Conservation (phyloP, 805 yeast genomes). For the Wickerhamomyces chaumierensis region DNA sequence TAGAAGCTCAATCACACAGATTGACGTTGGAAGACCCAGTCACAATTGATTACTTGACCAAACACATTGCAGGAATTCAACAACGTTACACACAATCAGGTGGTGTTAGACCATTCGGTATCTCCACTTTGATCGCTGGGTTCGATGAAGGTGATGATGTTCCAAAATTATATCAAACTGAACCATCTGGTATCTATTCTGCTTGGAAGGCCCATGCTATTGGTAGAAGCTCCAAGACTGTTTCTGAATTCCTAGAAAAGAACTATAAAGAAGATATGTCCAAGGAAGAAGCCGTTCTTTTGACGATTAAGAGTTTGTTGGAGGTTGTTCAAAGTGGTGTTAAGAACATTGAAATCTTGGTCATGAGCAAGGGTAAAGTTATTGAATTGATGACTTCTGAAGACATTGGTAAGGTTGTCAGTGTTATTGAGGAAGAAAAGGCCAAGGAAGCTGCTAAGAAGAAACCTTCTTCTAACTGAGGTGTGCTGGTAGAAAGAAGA, state of each 20-base stretch:
- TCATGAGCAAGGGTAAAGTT: slow-evolving; percentile 53
- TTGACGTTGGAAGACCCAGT: slow-evolving; percentile 94
- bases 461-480: slow-evolving; percentile 4
- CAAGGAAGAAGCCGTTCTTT: slow-evolving; percentile 62
- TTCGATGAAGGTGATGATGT: slow-evolving; percentile 76
- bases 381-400: slow-evolving; percentile 4
- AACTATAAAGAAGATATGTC: slow-evolving; percentile 54
- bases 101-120: slow-evolving; percentile 97
- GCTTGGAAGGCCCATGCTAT: slow-evolving; percentile 98
- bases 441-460: slow-evolving; percentile 11
- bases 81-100: slow-evolving; percentile 96
- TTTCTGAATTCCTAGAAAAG: slow-evolving; percentile 89
- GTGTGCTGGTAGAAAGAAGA: too few species aligned
- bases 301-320: slow-evolving; percentile 76
- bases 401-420: slow-evolving; percentile 8
- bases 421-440: slow-evolving; percentile 10
- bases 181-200: slow-evolving; percentile 93
- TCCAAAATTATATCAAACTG: slow-evolving; percentile 87
- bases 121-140: slow-evolving; percentile 90
- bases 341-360: slow-evolving; percentile 85
- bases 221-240: slow-evolving; percentile 91
- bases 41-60: slow-evolving; percentile 80
- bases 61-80: slow-evolving; percentile 95
- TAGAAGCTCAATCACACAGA: slow-evolving; percentile 92
- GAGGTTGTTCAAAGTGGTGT: slow-evolving; percentile 99